These are phyloP conservation scores for Fusarium irregulare DNA, from an alignment of 2,329 filamentous ascomycete species.

Conservation along the genomic window DNA sequence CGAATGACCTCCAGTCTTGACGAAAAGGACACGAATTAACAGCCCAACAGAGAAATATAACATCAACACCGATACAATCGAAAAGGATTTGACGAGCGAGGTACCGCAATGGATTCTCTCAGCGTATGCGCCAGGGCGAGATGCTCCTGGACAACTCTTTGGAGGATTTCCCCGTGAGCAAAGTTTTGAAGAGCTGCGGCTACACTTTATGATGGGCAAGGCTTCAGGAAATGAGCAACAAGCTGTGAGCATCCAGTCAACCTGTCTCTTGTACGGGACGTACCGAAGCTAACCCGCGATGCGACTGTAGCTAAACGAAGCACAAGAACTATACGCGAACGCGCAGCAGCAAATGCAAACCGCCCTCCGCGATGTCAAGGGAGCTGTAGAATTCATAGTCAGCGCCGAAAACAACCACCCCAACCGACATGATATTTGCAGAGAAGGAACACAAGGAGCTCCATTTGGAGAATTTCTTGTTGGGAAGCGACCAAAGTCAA, in stretches of 20 bases:
- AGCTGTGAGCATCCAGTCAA: slow-evolving; percentile 56
- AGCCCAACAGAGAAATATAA: slow-evolving; percentile 56
- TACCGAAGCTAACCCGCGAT: slow-evolving; percentile 31
- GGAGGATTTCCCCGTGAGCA: slow-evolving; percentile 83
- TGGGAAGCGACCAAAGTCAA: slow-evolving; percentile 49
- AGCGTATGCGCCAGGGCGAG: slow-evolving; percentile 80
- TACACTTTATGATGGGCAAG: slow-evolving; percentile 74
- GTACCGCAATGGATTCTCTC: slow-evolving; percentile 88
- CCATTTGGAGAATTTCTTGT: slow-evolving; percentile 59
- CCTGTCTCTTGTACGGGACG: background rate
- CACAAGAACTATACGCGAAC: slow-evolving; percentile 70
- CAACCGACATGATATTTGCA: slow-evolving; percentile 76
- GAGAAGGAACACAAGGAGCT: slow-evolving; percentile 57
- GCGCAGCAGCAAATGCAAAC: slow-evolving; percentile 77
- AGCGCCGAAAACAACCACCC: slow-evolving; percentile 76
- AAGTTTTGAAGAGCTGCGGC: slow-evolving; percentile 86
- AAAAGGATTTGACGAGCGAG: slow-evolving; percentile 75
- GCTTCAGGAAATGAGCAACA: slow-evolving; percentile 69
- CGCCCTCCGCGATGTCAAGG: slow-evolving; percentile 75
- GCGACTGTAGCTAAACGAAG: slow-evolving; percentile 66
- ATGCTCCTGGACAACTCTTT: slow-evolving; percentile 85
- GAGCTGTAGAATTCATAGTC: slow-evolving; percentile 76
- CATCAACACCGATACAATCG: slow-evolving; percentile 69
- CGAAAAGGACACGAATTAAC: slow-evolving; percentile 25
- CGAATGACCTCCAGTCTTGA: background rate